Evolutionary conservation across 2,329 filamentous ascomycete species (phyloP), one percentile per base, ranked within the genome.

Genomic region (Epichloe coenophiala): DNA sequence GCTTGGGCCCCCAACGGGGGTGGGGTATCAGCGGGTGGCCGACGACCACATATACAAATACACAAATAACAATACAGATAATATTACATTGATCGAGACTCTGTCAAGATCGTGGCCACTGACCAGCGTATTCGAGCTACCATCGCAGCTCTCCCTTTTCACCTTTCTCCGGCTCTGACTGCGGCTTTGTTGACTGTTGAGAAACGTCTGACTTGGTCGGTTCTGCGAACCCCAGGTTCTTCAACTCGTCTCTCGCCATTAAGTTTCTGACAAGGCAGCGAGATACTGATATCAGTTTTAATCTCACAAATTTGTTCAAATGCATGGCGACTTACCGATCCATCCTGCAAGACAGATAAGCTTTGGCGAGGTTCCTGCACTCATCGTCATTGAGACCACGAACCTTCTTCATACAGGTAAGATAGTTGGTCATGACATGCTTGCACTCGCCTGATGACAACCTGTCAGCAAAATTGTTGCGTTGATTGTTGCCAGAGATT

Each of bases 221-320:
- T 45, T 64, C 61, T 44, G 73, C 59, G 59, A 95, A 93, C 0
- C 93, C 93, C 40, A 98, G 72, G 63, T 98, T 98, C 67, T 86
- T 88, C 68, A 97, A 93, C 53, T 95, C 87, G 63, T 98, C 93
- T 58, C 80, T 88, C 7, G 90, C 90, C 93, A 98, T 98, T 35
- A 98, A 72, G 63, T 97, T 96, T 58, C 89, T 89, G 35, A 21
- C 12, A 19, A 42, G 11, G 31, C 15, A 48, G 19, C 33, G 21
- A 33, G 23, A 21, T 15, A 15, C 33, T 31, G 23, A 13, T 13
- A n/a, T 49, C 31, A 46, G 47, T 33, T 5, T 17, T 21, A 3
- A 5, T 13, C 1, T 21, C n/a, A 19, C 27, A 35, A 40, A 21
- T 36, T 31, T 4, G 4, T n/a, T 3, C 35, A n/a, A 21, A 19